phyloP scores from a whole-genome alignment of 768 basidiomycete species.

The Pulveroboletus sp. region DNA sequence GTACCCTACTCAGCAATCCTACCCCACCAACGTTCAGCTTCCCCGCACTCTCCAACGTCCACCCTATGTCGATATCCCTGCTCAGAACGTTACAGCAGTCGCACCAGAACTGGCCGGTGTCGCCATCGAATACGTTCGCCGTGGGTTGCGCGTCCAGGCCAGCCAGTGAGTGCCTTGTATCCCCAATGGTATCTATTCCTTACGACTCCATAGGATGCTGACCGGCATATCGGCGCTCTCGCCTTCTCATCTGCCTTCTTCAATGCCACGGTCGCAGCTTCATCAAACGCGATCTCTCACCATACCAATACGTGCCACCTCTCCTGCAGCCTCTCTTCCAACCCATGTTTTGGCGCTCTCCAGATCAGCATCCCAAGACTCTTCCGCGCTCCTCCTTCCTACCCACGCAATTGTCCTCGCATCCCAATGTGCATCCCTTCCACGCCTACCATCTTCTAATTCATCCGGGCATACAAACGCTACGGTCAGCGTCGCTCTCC shows the following conservation, averaged over 20 bases:
- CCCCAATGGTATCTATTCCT: slow-evolving; percentile 24
- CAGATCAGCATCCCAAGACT: slow-evolving; percentile 26
- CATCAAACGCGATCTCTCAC: slow-evolving; percentile 29
- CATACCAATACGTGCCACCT: slow-evolving; percentile 29
- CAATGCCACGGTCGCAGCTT: slow-evolving; percentile 29
- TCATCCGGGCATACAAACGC: slow-evolving; percentile 31
- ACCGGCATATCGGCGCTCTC: slow-evolving; percentile 43
- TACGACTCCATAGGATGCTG: slow-evolving; percentile 34
- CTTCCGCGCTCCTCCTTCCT: slow-evolving; percentile 49
- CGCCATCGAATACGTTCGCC: slow-evolving; percentile 62
- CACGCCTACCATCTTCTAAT: slow-evolving; percentile 42
- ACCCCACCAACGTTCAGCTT: slow-evolving; percentile 48
- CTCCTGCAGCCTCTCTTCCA: slow-evolving; percentile 31
- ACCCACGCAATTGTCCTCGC: slow-evolving; percentile 68
- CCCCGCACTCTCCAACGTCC: slow-evolving; percentile 70
- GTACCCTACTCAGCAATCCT: slow-evolving; percentile 28
- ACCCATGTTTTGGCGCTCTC: slow-evolving; percentile 52
- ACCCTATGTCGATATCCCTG: slow-evolving; percentile 49
- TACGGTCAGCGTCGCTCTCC: slow-evolving; percentile 41
- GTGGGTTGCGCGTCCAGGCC: slow-evolving; percentile 43
- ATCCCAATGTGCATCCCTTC: slow-evolving; percentile 61
- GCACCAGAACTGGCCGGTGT: slow-evolving; percentile 46
- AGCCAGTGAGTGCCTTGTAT: slow-evolving; percentile 34
- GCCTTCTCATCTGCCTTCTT: slow-evolving; percentile 38
- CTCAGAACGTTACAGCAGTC: slow-evolving; percentile 50